Conservation (phyloP, 257 asterid species). For the Forsythia suspensa region DNA sequence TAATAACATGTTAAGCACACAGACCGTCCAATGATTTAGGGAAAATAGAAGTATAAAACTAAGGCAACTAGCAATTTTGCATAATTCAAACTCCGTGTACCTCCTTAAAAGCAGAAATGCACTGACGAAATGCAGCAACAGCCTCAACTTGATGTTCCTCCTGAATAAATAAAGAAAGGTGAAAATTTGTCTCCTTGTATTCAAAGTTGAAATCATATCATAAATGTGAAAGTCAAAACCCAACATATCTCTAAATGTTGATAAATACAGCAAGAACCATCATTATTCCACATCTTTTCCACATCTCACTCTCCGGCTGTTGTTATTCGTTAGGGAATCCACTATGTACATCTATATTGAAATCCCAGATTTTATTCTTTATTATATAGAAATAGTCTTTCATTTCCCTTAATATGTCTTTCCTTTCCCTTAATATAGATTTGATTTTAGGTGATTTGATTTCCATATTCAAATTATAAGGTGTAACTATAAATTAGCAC, state of each 20-base stretch:
- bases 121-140: conserved; percentile 53
- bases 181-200: conserved; percentile 12
- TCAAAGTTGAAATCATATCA: conserved; percentile 2
- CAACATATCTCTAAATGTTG: background rate
- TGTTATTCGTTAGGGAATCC: background rate
- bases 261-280: background rate
- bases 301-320: background rate
- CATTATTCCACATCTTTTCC: no score
- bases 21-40: background rate
- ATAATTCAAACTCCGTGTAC: conserved; percentile 35
- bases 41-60: background rate
- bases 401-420: no score
- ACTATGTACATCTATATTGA: background rate
- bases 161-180: conserved; percentile 36
- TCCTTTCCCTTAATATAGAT: no score
- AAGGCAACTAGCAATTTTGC: conserved; percentile 8
- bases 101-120: conserved; percentile 73
- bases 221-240: background rate
- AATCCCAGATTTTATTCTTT: no score
- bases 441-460: no score
- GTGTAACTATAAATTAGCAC: no score
- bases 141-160: conserved; percentile 38
- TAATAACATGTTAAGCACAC: background rate
- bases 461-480: no score
- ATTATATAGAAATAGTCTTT: no score